These are phyloP conservation scores for Capsella rubella DNA, from an alignment of 441 rosid species.

Conservation along the genomic window DNA sequence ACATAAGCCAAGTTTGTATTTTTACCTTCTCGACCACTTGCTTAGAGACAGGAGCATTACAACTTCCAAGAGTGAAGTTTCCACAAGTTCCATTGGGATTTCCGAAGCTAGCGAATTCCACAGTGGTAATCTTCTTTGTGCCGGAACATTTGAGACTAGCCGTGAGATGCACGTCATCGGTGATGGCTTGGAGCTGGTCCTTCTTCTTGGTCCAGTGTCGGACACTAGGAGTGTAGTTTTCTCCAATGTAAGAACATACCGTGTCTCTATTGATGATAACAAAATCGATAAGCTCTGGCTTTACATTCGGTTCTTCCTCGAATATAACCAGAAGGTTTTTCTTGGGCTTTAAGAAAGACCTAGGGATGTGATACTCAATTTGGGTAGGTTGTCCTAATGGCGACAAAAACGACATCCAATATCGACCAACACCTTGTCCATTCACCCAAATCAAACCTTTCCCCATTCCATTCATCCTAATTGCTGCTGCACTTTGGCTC, in stretches of 20 bases:
- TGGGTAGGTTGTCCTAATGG: conserved; percentile 76
- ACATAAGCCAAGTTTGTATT: neutral
- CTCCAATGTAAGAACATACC: conserved; percentile 52
- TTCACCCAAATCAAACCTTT: conserved; percentile 94
- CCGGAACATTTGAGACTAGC: conserved; percentile 48
- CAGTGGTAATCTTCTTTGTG: conserved; percentile 42
- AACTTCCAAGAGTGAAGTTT: conserved; percentile 47
- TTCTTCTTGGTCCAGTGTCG: conserved; percentile 43
- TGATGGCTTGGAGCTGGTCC: conserved; percentile 23
- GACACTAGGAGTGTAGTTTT: conserved; percentile 42
- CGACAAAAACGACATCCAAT: conserved; percentile 85
- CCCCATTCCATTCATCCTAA: conserved; percentile 67
- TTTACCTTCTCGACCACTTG: conserved; percentile 54
- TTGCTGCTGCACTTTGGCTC: conserved; percentile 62
- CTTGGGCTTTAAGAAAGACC: conserved; percentile 54
- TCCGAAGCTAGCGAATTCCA: conserved; percentile 60
- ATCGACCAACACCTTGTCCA: conserved; percentile 82
- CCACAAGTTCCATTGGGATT: conserved; percentile 54
- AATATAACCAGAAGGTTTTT: conserved; percentile 52
- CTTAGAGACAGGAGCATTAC: conserved; percentile 48
- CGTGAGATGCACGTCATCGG: conserved; percentile 39
- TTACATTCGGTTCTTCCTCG: conserved; percentile 56
- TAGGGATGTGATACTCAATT: conserved; percentile 67
- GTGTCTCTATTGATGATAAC: conserved; percentile 49
- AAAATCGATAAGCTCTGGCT: conserved; percentile 50